These are phyloP conservation scores for Evernia prunastri DNA, from an alignment of 495 filamentous ascomycete genomes.

Conservation along the genomic window DNA sequence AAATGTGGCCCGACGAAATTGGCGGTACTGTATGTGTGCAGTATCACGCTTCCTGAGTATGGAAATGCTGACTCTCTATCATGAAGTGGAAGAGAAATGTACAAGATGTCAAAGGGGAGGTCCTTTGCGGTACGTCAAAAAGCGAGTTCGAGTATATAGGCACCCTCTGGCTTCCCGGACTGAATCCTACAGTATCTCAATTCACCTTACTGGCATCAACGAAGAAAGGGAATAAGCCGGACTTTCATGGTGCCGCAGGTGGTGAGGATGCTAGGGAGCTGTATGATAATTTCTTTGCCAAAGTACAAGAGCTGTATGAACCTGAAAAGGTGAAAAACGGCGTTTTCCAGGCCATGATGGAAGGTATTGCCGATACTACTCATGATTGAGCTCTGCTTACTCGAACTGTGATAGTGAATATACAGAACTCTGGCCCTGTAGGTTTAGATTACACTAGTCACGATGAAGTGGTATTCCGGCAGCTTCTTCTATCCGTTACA, in stretches of 20 bases:
- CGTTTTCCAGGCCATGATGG: slow-evolving; percentile 98
- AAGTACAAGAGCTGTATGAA: slow-evolving; percentile 64
- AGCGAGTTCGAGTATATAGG: background rate
- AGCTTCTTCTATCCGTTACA: slow-evolving; percentile 13
- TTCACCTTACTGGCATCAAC: slow-evolving; percentile 90
- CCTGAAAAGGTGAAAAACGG: slow-evolving; percentile 83
- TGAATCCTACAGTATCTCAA: slow-evolving; percentile 69
- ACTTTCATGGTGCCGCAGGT: slow-evolving; percentile 84
- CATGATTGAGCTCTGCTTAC: background rate
- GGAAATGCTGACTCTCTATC: slow-evolving; percentile 20
- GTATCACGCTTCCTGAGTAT: background rate
- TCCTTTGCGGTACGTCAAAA: slow-evolving; percentile 75
- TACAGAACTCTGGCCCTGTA: slow-evolving; percentile 26
- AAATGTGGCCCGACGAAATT: slow-evolving; percentile 71
- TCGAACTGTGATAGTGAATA: slow-evolving; percentile 17
- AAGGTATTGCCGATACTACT: slow-evolving; percentile 45
- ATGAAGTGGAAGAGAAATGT: slow-evolving; percentile 81
- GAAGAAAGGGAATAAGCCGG: slow-evolving; percentile 90
- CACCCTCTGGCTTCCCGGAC: slow-evolving; percentile 3
- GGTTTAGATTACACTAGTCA: slow-evolving; percentile 56
- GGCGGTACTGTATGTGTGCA: slow-evolving; percentile 47
- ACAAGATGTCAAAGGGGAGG: slow-evolving; percentile 77
- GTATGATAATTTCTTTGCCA: slow-evolving; percentile 75
- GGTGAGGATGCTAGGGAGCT: slow-evolving; percentile 69
- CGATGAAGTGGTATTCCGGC: slow-evolving; percentile 52